phyloP scores from a whole-genome alignment of 805 yeast species.

The Starmerella sp. region DNA sequence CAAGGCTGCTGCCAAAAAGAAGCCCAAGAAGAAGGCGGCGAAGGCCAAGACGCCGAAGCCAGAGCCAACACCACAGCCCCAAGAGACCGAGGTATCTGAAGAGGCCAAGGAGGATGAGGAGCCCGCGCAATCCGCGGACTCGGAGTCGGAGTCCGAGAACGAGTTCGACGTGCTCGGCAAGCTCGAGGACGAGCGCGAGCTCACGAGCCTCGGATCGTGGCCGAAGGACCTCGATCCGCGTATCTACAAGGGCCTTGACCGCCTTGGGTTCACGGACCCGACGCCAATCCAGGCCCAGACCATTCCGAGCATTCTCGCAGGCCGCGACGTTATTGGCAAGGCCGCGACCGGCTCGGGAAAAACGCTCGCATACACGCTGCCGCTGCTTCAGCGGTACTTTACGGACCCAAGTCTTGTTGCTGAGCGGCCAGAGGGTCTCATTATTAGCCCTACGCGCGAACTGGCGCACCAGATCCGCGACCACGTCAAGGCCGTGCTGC shows the following conservation, averaged over 20 bases:
- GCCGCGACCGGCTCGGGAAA: slow-evolving; percentile 98
- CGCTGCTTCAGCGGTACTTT: slow-evolving; percentile 59
- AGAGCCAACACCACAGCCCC: too few relatives aligned
- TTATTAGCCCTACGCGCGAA: slow-evolving; percentile 94
- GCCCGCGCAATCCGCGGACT: too few relatives aligned
- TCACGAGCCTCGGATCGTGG: slow-evolving; percentile 29
- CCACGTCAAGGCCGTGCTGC: slow-evolving; percentile 44
- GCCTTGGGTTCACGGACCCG: slow-evolving; percentile 53
- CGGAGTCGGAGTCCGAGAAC: background rate
- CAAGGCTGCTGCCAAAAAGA: slow-evolving; percentile 34
- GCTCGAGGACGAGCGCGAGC: slow-evolving; percentile 17
- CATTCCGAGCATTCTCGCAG: slow-evolving; percentile 62
- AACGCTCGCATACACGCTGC: slow-evolving; percentile 89
- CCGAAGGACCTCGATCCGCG: slow-evolving; percentile 31
- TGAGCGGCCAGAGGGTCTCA: slow-evolving; percentile 39
- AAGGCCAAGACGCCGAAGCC: background rate
- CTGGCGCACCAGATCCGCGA: slow-evolving; percentile 85
- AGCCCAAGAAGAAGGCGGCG: slow-evolving; percentile 13
- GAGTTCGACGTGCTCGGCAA: slow-evolving; percentile 11
- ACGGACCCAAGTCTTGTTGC: slow-evolving; percentile 17
- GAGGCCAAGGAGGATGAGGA: background rate
- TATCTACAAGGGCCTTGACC: slow-evolving; percentile 48
- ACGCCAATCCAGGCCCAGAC: slow-evolving; percentile 73
- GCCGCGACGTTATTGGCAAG: slow-evolving; percentile 81
- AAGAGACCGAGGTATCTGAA: background rate